These are phyloP conservation scores for Colletotrichum trifolii DNA, from an alignment of 2,329 filamentous ascomycete genomes.

Conservation along the genomic window DNA sequence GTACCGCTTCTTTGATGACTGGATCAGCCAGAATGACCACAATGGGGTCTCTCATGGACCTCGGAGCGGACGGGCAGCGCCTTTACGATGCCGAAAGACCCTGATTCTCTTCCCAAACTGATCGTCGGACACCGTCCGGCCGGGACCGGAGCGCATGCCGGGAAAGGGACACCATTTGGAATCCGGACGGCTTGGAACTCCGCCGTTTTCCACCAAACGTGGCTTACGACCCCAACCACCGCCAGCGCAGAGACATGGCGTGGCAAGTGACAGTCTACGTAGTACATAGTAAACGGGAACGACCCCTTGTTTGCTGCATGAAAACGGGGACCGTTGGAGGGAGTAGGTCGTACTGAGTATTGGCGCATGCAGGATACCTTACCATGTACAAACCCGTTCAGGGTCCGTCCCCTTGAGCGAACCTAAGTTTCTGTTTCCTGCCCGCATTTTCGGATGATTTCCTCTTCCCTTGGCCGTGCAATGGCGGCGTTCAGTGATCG, in stretches of 20 bases:
- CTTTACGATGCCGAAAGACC: no score
- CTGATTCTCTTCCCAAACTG: no score
- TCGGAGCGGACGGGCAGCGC: no score
- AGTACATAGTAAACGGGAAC: not conserved
- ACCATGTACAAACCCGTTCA: conserved; percentile 10
- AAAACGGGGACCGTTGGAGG: conserved; percentile 8
- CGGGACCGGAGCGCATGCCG: no score
- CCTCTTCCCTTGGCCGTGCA: not conserved
- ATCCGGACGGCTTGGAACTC: not conserved
- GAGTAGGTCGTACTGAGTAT: conserved; percentile 23
- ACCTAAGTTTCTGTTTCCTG: not conserved
- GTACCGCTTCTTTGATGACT: no score
- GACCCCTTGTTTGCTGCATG: conserved; percentile 16
- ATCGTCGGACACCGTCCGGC: no score
- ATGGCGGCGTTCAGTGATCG: conserved; percentile 2
- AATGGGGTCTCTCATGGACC: no score
- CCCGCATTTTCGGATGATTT: conserved; percentile 19
- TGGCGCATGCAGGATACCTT: conserved; percentile 20
- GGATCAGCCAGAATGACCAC: no score
- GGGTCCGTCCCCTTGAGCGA: conserved; percentile 25
- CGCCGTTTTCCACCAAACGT: not conserved
- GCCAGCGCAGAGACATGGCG: conserved; percentile 6
- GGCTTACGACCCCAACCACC: conserved; percentile 9
- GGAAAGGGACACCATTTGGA: not conserved
- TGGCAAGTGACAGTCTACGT: conserved; percentile 1